Evolutionary conservation across 768 basidiomycete species (phyloP).

Genomic region (Cyclocybe aegerita): DNA sequence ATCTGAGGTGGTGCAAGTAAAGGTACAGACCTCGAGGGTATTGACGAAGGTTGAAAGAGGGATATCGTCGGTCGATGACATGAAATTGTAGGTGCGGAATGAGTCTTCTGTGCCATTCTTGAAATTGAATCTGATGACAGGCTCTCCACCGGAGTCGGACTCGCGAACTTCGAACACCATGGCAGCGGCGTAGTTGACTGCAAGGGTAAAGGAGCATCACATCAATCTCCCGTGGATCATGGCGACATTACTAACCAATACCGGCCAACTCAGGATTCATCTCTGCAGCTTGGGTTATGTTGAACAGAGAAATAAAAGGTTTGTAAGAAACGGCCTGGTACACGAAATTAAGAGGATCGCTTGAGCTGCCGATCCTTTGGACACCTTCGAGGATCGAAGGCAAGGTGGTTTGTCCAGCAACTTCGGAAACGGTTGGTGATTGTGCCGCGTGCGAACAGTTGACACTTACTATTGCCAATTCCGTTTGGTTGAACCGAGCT

Average conservation of each 20-base stretch:
- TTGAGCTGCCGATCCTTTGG: slow-evolving; percentile 44
- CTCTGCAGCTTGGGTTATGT: slow-evolving; percentile 62
- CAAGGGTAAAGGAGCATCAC: background rate
- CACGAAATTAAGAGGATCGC: slow-evolving; percentile 54
- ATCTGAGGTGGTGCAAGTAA: background rate
- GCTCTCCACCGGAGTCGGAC: slow-evolving; percentile 40
- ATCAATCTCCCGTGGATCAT: background rate
- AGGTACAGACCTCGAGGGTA: slow-evolving; percentile 29
- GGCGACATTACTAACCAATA: slow-evolving; percentile 43
- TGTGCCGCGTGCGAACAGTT: background rate
- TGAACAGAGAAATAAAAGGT: slow-evolving; percentile 76
- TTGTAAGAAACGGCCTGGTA: slow-evolving; percentile 72
- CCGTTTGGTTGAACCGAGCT: slow-evolving; percentile 47
- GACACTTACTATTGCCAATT: slow-evolving; percentile 61
- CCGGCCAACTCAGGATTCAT: slow-evolving; percentile 53
- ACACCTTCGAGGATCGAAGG: slow-evolving; percentile 60
- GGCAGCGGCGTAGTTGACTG: slow-evolving; percentile 64
- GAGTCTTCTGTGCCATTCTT: slow-evolving; percentile 62
- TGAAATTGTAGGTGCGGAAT: slow-evolving; percentile 49
- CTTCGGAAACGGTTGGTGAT: slow-evolving; percentile 29
- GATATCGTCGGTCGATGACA: slow-evolving; percentile 43
- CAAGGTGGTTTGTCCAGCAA: slow-evolving; percentile 65
- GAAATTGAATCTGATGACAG: slow-evolving; percentile 63
- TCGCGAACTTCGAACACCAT: slow-evolving; percentile 61
- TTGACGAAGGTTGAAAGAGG: slow-evolving; percentile 52